Percentiles rank a stretch among this genome's conserved stretches.
Evolutionary conservation across 352 stramenopile genomes (phyloP).

Genomic region (Phytophthora litchii): DNA sequence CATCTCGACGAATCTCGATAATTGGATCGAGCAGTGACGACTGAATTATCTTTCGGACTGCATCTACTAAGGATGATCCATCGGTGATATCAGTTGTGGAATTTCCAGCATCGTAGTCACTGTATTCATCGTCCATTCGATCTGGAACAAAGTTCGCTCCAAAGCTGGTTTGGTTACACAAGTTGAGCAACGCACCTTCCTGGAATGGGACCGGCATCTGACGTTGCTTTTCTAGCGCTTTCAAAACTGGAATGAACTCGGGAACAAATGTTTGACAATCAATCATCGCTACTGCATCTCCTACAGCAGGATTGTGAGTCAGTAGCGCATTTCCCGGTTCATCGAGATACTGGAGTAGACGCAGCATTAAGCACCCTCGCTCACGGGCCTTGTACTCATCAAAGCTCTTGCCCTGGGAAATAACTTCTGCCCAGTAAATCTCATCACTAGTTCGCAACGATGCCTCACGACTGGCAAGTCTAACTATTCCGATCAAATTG

Average conservation of each 20-base stretch:
- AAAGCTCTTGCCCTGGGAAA: constrained; percentile 66
- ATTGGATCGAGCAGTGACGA: constrained; percentile 75
- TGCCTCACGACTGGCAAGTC: constrained; percentile 53
- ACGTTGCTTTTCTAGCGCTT: constrained; percentile 76
- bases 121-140: constrained; percentile 6
- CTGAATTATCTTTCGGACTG: constrained; percentile 57
- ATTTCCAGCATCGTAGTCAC: constrained; percentile 3
- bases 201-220: constrained; percentile 80
- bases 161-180: constrained; percentile 31
- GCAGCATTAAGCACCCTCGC: constrained; percentile 60
- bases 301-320: constrained; percentile 51
- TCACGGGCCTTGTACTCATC: constrained; percentile 76
- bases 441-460: constrained; percentile 54
- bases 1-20: constrained; percentile 78
- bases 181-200: constrained; percentile 73
- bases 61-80: not conserved
- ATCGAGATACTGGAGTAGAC: constrained; percentile 76
- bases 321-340: constrained; percentile 63
- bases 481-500: constrained; percentile 84
- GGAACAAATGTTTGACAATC: constrained; percentile 89
- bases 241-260: constrained; percentile 87
- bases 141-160: constrained; percentile 1
- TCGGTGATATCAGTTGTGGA: not conserved
- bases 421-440: constrained; percentile 82
- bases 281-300: constrained; percentile 75